Conservation (phyloP, 1,284 basidiomycete species). For the Ceratobasidium sp. region DNA sequence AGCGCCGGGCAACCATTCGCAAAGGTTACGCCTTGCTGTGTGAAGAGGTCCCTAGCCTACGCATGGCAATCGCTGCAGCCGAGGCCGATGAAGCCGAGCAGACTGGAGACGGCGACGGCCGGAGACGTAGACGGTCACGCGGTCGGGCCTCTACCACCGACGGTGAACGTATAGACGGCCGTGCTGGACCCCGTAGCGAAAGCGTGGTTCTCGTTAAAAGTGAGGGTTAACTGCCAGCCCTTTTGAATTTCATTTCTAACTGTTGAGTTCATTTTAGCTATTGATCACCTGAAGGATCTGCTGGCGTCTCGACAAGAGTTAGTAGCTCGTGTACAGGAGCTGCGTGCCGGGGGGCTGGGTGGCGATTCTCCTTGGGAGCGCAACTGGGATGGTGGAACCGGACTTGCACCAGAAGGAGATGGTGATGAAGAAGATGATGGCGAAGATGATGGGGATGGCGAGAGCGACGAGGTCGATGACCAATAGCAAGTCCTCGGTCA, state of each 20-base stretch:
- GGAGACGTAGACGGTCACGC: constrained; percentile 48
- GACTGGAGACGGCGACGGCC: constrained; percentile 49
- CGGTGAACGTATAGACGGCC: constrained; percentile 72
- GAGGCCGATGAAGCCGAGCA: constrained; percentile 58
- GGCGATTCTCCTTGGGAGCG: constrained; percentile 68
- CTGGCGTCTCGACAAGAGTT: constrained; percentile 64
- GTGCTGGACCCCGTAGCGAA: constrained; percentile 83
- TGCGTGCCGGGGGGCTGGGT: constrained; percentile 29
- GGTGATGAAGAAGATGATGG: constrained; percentile 53
- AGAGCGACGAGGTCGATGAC: constrained; percentile 46
- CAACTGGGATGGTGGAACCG: constrained; percentile 75
- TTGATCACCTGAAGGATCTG: constrained; percentile 76
- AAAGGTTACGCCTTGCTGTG: constrained; percentile 86
- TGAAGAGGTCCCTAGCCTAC: constrained; percentile 76
- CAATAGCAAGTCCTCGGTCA: constrained; percentile 13
- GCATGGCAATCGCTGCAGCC: constrained; percentile 74
- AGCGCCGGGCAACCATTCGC: constrained; percentile 88
- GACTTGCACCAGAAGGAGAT: constrained; percentile 54
- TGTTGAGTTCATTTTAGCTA: constrained; percentile 60
- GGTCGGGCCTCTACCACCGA: constrained; percentile 55
- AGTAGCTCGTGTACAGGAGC: constrained; percentile 60
- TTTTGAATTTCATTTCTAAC: constrained; percentile 31
- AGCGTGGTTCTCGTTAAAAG: constrained; percentile 84
- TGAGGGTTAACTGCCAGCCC: constrained; percentile 57
- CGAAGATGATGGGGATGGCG: constrained; percentile 51